Evolutionary conservation across 176 grass and related monocot genomes (phyloP), one percentile per base, ranked within the genome.

Genomic region (Paspalum vaginatum): DNA sequence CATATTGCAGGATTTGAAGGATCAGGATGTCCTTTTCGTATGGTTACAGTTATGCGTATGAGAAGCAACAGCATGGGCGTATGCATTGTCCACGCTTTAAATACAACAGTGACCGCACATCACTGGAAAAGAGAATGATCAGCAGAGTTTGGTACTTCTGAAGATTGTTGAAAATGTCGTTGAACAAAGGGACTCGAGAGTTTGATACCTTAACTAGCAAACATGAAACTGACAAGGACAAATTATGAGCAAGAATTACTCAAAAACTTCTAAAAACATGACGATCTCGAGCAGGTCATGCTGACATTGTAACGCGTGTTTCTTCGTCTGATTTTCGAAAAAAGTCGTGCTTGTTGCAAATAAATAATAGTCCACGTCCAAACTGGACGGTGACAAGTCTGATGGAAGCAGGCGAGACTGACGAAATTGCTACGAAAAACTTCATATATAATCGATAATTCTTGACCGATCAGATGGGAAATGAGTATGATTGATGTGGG

Each of bases 51-150:
- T 86, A 42, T 65, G 42, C 63, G 49, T 57, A 61, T 54, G 45
- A 45, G 70, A 76, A 39, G 70, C 58, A 66, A 24, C 44, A 54
- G 51, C 54, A 64, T 26, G 60, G 56, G 63, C 71, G 76, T 32
- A 32, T 32, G 32, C 32, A 32, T 32, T 32, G 79, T 45, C 72
- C 72, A 63, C 39, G 63, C 72, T 82, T 82, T 46, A 54, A 17
- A 73, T 59, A 52, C 71, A 68, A 81, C 71, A 76, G 63, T 58
- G 63, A 87, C 37, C 61, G 72, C 55, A 47, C 85, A 77, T 54
- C 47, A 62, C 69, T 17, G 60, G 59, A 56, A 32, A 27, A 45
- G n/a, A 25, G 40, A 86, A 80, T 65, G 57, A 74, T 58, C 18
- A 40, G 0, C 72, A 70, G 47, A 70, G 53, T 81, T 64, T 82